Evolutionary conservation across 148 eudicot genomes (phyloP).

Genomic region (Rheum nobile): DNA sequence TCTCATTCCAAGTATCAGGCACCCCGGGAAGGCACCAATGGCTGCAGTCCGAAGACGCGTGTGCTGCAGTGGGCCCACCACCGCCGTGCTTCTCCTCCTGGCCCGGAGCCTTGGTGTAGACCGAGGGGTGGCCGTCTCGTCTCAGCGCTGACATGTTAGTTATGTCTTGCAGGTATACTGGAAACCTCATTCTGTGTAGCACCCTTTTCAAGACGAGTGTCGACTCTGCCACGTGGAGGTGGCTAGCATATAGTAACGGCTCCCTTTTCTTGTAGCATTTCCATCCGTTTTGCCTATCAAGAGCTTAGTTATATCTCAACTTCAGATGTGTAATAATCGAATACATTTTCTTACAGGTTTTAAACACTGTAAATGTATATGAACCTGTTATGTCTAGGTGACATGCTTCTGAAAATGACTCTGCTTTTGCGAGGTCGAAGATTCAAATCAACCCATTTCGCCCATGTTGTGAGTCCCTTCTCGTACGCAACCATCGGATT

Average conservation of each 20-base stretch:
- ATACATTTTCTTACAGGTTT: too few relatives aligned
- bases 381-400: constrained; percentile 77
- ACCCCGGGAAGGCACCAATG: constrained; percentile 97
- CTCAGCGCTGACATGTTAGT: constrained; percentile 59
- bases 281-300: constrained; percentile 84
- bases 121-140: constrained; percentile 75
- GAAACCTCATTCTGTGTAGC: constrained; percentile 51
- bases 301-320: too few relatives aligned
- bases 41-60: constrained; percentile 52
- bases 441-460: constrained; percentile 71
- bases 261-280: constrained; percentile 68
- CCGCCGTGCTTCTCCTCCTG: constrained; percentile 15
- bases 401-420: constrained; percentile 77
- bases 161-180: constrained; percentile 56
- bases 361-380: not conserved
- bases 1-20: constrained; percentile 77
- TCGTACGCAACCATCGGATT: constrained; percentile 75
- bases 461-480: constrained; percentile 71
- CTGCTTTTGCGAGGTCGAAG: constrained; percentile 50
- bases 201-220: constrained; percentile 39
- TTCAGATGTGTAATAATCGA: too few relatives aligned
- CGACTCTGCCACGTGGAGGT: constrained; percentile 44
- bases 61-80: not conserved
- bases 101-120: constrained; percentile 33
- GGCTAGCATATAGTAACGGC: constrained; percentile 42